Percentiles rank a stretch among this genome's conserved stretches.
Evolutionary conservation across 1,284 basidiomycete genomes (phyloP).

Genomic region (Athelia psychrophila): DNA sequence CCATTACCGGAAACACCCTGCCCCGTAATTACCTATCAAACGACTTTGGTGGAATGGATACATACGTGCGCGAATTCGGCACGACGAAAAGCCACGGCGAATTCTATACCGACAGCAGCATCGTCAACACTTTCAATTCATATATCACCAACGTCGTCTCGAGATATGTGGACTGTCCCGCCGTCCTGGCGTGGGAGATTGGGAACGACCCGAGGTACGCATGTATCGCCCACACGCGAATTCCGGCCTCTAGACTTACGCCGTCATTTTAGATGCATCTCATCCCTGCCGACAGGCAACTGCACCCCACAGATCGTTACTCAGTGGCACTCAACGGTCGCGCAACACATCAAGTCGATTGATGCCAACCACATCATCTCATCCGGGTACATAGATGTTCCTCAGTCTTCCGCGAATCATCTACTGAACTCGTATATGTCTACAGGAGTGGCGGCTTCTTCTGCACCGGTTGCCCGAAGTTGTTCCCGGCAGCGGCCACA

Average conservation of each 20-base stretch:
- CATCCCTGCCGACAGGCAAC: constrained; percentile 40
- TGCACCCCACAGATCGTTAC: constrained; percentile 55
- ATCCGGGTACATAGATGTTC: constrained; percentile 53
- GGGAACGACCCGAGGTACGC: constrained; percentile 60
- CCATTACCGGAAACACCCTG: constrained; percentile 41
- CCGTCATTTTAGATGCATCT: constrained; percentile 56
- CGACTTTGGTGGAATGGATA: constrained; percentile 68
- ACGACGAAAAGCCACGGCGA: constrained; percentile 45
- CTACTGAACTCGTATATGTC: not conserved
- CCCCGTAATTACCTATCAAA: constrained; percentile 56
- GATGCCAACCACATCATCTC: constrained; percentile 67
- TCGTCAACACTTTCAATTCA: constrained; percentile 51
- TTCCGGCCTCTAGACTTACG: no score
- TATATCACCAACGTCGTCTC: constrained; percentile 52
- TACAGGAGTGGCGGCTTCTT: constrained; percentile 56
- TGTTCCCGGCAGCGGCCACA: constrained; percentile 40
- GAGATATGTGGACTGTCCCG: constrained; percentile 49
- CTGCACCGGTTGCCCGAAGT: constrained; percentile 54
- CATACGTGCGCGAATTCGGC: constrained; percentile 55
- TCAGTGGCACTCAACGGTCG: constrained; percentile 48
- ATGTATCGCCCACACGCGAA: no score
- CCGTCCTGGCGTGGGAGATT: constrained; percentile 59
- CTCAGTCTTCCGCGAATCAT: no score
- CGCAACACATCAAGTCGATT: constrained; percentile 39
- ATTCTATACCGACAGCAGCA: constrained; percentile 51